Conservation (phyloP, 768 basidiomycete genomes). For the Mycena belliarum region DNA sequence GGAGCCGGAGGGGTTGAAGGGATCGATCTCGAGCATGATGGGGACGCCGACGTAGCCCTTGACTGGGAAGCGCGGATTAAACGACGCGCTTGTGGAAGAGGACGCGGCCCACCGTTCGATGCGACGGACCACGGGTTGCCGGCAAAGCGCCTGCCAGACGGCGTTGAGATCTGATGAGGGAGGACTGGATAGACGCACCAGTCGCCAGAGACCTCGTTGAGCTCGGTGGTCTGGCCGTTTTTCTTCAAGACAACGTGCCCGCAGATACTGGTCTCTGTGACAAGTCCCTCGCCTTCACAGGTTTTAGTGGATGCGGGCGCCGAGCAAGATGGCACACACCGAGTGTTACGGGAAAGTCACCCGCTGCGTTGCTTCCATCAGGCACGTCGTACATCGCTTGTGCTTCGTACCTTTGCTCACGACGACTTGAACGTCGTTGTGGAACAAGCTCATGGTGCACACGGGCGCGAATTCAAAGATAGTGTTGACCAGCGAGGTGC, state of each 20-base stretch:
- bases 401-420: conserved; percentile 12
- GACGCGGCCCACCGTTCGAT: background rate
- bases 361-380: too few relatives aligned
- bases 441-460: conserved; percentile 9
- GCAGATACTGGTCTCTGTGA: conserved; percentile 16
- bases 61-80: background rate
- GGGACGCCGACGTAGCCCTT: conserved; percentile 11
- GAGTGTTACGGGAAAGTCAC: background rate
- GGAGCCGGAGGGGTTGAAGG: conserved; percentile 3
- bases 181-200: background rate
- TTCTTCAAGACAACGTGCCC: conserved; percentile 14
- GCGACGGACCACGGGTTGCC: conserved; percentile 9
- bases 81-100: too few relatives aligned
- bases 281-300: conserved; percentile 1
- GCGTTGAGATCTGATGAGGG: background rate
- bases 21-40: conserved; percentile 7
- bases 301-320: background rate
- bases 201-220: conserved; percentile 2
- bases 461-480: conserved; percentile 10
- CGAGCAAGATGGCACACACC: background rate
- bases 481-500: conserved; percentile 4
- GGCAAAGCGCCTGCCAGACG: conserved; percentile 3
- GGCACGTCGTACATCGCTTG: too few relatives aligned
- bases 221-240: conserved; percentile 4
- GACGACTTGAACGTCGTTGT: conserved; percentile 11